phyloP scores from a whole-genome alignment of 805 yeast genomes.

The Metschnikowia amazonensis region DNA sequence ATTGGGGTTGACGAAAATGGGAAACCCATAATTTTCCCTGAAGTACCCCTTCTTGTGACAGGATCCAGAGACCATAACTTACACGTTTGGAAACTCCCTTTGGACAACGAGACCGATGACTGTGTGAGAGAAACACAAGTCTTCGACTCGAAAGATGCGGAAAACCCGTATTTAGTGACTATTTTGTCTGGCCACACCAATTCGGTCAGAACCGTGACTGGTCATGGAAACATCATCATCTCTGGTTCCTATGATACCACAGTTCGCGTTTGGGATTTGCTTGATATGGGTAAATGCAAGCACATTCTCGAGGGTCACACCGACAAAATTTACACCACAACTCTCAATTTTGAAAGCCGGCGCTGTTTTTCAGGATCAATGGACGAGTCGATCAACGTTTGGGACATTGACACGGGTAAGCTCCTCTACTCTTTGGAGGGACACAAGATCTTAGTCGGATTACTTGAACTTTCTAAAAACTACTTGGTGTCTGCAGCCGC shows the following conservation, averaged over 20 bases:
- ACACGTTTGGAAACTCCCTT: conserved; percentile 56
- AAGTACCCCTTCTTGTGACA: conserved; percentile 58
- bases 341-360: conserved; percentile 68
- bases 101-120: conserved; percentile 35
- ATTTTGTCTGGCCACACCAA: conserved; percentile 53
- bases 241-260: conserved; percentile 90
- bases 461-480: conserved; percentile 71
- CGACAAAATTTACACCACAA: conserved; percentile 85
- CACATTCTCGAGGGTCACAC: conserved; percentile 78
- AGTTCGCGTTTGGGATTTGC: conserved; percentile 87
- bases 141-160: conserved; percentile 34
- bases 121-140: conserved; percentile 33
- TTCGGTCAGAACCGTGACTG: conserved; percentile 83
- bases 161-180: conserved; percentile 19
- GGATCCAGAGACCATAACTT: conserved; percentile 45
- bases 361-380: conserved; percentile 88
- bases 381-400: conserved; percentile 82
- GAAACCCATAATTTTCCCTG: conserved; percentile 52
- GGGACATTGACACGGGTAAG: conserved; percentile 82
- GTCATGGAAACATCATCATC: conserved; percentile 75
- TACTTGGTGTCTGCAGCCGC: conserved; percentile 93
- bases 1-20: conserved; percentile 63
- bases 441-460: conserved; percentile 86
- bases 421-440: conserved; percentile 72
- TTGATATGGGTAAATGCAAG: conserved; percentile 63